Base-by-base conservation (phyloP, 108 stramenopile genomes). In the Halocafeteria seosinensis region DNA sequence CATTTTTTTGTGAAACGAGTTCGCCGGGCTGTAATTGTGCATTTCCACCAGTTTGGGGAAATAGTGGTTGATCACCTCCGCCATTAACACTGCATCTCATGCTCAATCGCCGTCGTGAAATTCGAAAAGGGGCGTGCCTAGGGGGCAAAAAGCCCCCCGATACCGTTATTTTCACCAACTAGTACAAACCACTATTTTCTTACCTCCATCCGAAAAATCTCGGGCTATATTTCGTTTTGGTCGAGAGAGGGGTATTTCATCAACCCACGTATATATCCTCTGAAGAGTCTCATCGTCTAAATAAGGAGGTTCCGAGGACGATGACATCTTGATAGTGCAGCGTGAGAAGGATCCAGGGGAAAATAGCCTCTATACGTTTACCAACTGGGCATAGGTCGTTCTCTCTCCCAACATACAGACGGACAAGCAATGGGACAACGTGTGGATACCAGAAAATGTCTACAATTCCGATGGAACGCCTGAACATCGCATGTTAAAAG, bases 161-260 rank as follows among this genome's bases (percentile, higher is more conserved):
- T n/a, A n/a, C n/a, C n/a, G n/a, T n/a, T n/a, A n/a, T n/a, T n/a
- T n/a, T n/a, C n/a, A n/a, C n/a, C n/a, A n/a, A n/a, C n/a, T n/a
- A n/a, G n/a, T n/a, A n/a, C n/a, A n/a, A n/a, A n/a, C n/a, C n/a
- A n/a, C n/a, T 47, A 17, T 2, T 12, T 12, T n/a, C 57, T 8
- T n/a, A 59, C 57, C 75, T 13, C 78, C 82, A 61, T 84, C 84
- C 50, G 74, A 76, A 68, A 84, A 84, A 64, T 84, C 84, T 1
- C 84, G 52, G 1, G 77, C 38, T 25, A 83, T 83, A 60, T 83
- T 84, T 9, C 80, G 50, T 67, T 84, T 84, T 17, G 81, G 80
- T 17, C 84, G 69, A 8, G 74, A 71, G 11, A 84, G 73, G 0
- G 80, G 76, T 30, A 84, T 81, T 61, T 69, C 73, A 27, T 84